Percentiles rank a stretch among this genome's conserved stretches.
Conservation (phyloP, 805 yeast genomes). For the Yarrowia sp. region DNA sequence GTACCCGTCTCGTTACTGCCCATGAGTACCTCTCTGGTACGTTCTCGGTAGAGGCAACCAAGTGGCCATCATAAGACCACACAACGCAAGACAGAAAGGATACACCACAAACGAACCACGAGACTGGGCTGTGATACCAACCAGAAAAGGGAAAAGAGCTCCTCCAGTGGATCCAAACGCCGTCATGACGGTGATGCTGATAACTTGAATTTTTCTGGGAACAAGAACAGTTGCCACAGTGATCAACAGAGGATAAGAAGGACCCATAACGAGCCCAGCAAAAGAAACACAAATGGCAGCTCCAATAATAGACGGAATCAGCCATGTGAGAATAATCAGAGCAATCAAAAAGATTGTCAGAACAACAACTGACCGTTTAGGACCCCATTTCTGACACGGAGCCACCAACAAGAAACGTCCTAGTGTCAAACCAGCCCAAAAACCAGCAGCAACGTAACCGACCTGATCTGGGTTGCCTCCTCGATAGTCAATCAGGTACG, state of each 20-base stretch:
- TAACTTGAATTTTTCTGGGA: slow-evolving; percentile 57
- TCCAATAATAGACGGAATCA: slow-evolving; percentile 31
- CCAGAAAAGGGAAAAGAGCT: slow-evolving; percentile 65
- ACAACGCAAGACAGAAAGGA: slow-evolving; percentile 8
- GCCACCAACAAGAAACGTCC: slow-evolving; percentile 52
- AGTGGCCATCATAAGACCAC: slow-evolving; percentile 15
- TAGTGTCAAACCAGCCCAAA: slow-evolving; percentile 66
- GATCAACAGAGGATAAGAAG: slow-evolving; percentile 69
- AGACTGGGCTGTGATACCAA: slow-evolving; percentile 45
- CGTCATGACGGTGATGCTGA: slow-evolving; percentile 70
- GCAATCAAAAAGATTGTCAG: neutral
- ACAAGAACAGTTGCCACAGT: slow-evolving; percentile 59
- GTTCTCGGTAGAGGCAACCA: slow-evolving; percentile 5
- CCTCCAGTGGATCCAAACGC: slow-evolving; percentile 83
- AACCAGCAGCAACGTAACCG: slow-evolving; percentile 66
- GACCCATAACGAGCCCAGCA: slow-evolving; percentile 63
- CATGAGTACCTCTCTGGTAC: slow-evolving; percentile 4
- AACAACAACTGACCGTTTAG: neutral
- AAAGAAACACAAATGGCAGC: slow-evolving; percentile 48
- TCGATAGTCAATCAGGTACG: slow-evolving; percentile 56
- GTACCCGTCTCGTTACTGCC: too few relatives aligned
- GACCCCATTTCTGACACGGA: slow-evolving; percentile 10
- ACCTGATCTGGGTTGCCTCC: slow-evolving; percentile 46
- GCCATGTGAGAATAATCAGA: slow-evolving; percentile 36
- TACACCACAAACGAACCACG: slow-evolving; percentile 17